A percentile compares a stretch with the other conserved stretches of the same genome.
phyloP scores from a whole-genome alignment of 345 rosid genomes.

The Moricandia arvensis region DNA sequence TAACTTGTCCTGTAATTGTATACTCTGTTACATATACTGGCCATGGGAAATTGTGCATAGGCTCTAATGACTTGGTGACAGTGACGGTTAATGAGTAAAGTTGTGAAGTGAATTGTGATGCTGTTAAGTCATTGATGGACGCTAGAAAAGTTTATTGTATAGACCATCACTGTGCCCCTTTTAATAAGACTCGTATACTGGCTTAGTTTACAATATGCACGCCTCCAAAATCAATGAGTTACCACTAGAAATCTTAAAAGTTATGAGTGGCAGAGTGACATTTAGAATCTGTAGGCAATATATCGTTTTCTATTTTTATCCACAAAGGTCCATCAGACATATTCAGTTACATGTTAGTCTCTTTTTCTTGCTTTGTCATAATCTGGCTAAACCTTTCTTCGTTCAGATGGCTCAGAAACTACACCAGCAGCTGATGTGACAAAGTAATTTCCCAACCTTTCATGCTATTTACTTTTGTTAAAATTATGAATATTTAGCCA shows the following conservation, averaged over 20 bases:
- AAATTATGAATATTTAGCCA: not conserved
- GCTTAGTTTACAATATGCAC: not conserved
- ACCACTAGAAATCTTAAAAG: not conserved
- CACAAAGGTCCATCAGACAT: not conserved
- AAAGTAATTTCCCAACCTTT: constrained; percentile 53
- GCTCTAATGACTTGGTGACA: constrained; percentile 4
- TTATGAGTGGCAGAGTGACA: constrained; percentile 13
- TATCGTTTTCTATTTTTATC: not conserved
- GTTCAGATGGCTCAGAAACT: constrained; percentile 53
- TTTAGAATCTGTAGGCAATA: constrained; percentile 3
- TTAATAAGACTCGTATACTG: not conserved
- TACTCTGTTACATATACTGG: not conserved
- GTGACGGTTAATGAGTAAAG: not conserved
- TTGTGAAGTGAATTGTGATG: constrained; percentile 9
- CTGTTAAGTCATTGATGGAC: not conserved
- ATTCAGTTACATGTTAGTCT: constrained; percentile 2
- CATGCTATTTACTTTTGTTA: constrained; percentile 6
- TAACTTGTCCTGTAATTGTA: constrained; percentile 7
- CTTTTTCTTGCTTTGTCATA: constrained; percentile 31
- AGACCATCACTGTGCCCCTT: not conserved
- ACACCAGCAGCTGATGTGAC: constrained; percentile 76
- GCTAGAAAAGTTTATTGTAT: constrained; percentile 13
- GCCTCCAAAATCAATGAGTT: not conserved
- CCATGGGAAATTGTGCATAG: constrained; percentile 1
- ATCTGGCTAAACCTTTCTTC: constrained; percentile 44